Conservation (phyloP, 192 early-diverging fungal genomes). For the Backusella tuberculispora region DNA sequence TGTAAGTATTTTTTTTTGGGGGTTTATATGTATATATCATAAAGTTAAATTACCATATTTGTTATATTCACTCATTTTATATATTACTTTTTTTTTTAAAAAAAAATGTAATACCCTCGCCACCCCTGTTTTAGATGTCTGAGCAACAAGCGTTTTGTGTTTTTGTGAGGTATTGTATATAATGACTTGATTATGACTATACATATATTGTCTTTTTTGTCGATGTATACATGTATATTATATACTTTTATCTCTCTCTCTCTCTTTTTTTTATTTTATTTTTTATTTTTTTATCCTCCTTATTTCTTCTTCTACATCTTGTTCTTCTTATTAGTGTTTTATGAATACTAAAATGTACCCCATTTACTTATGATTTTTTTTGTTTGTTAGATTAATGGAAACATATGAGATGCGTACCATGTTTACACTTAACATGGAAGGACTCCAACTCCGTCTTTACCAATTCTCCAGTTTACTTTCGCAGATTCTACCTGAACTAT, state of each 20-base stretch:
- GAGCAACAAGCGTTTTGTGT: constrained; percentile 94
- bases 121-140: constrained; percentile 68
- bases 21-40: neutral
- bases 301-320: constrained; percentile 9
- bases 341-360: constrained; percentile 14
- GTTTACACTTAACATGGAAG: constrained; percentile 93
- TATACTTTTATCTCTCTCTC: neutral
- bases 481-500: constrained; percentile 77
- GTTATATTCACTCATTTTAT: neutral
- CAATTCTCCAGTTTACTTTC: constrained; percentile 83
- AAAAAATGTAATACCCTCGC: neutral
- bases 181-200: neutral
- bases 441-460: constrained; percentile 86
- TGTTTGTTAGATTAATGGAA: constrained; percentile 77
- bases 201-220: neutral
- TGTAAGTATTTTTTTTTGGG: constrained; percentile 48
- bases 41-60: neutral
- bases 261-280: neutral
- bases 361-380: neutral
- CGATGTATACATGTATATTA: neutral
- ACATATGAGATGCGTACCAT: constrained; percentile 90
- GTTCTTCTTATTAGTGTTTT: neutral
- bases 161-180: constrained; percentile 65
- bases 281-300: neutral
- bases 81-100: too few relatives aligned